Conservation (phyloP, 208 protist species). For the Crithidia bombi region DNA sequence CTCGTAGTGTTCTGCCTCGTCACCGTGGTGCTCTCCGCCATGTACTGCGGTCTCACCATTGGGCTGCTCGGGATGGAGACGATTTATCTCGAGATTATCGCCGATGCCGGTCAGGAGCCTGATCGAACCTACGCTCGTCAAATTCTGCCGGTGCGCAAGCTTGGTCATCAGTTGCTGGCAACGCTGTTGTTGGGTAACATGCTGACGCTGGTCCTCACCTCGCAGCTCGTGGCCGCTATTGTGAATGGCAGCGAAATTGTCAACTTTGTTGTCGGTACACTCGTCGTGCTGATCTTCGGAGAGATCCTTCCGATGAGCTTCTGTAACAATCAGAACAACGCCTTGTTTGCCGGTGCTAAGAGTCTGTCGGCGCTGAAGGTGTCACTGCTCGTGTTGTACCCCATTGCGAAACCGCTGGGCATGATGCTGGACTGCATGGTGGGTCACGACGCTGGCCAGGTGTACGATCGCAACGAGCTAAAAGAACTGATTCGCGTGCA, state of each 20-base stretch:
- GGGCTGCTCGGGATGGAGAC: constrained; percentile 84
- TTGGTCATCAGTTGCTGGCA: constrained; percentile 75
- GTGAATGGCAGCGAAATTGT: constrained; percentile 55
- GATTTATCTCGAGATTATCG: constrained; percentile 79
- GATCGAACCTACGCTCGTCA: constrained; percentile 67
- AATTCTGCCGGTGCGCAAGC: constrained; percentile 71
- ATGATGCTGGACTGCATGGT: constrained; percentile 78
- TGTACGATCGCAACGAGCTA: constrained; percentile 83
- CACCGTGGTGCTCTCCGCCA: constrained; percentile 63
- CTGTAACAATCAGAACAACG: constrained; percentile 79
- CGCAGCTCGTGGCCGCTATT: constrained; percentile 81
- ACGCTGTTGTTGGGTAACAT: constrained; percentile 87
- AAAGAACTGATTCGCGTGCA: constrained; percentile 78
- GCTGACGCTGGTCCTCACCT: constrained; percentile 77
- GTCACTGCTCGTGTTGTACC: constrained; percentile 72
- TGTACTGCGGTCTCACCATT: constrained; percentile 86
- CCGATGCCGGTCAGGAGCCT: constrained; percentile 65
- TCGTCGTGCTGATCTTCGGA: constrained; percentile 75
- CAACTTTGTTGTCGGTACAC: constrained; percentile 75
- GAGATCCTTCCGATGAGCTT: constrained; percentile 84
- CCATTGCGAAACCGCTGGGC: constrained; percentile 72
- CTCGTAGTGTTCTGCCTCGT: constrained; percentile 51
- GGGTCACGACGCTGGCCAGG: constrained; percentile 67
- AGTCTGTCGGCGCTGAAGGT: constrained; percentile 62
- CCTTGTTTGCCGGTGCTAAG: constrained; percentile 55